These are phyloP conservation scores for Stellera chamaejasme DNA, from an alignment of 345 rosid species.

Conservation along the genomic window DNA sequence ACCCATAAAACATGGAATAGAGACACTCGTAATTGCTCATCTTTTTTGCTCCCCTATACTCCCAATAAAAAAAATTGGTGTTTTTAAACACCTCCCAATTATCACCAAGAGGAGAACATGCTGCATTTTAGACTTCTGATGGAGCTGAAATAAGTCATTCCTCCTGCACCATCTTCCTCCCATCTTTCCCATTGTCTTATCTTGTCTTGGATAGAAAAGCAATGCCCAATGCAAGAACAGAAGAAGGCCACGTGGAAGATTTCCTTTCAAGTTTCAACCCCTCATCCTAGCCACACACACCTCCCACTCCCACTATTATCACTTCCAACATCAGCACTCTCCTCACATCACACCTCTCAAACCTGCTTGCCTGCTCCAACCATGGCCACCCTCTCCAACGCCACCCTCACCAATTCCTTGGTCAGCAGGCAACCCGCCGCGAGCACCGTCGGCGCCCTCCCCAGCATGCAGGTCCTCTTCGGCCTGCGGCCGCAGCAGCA, in stretches of 20 bases:
- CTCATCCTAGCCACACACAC: conserved; percentile 14
- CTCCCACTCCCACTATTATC: conserved; percentile 20
- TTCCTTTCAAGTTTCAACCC: conserved; percentile 14
- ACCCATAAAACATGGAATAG: too few species aligned
- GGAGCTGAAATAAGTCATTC: too few species aligned
- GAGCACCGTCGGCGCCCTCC: conserved; percentile 38
- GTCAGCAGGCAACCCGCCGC: conserved; percentile 36
- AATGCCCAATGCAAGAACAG: conserved; percentile 29
- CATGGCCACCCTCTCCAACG: conserved; percentile 51
- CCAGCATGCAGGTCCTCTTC: conserved; percentile 41
- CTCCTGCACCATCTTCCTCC: too few species aligned
- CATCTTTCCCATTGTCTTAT: too few species aligned
- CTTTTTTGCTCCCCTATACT: too few species aligned
- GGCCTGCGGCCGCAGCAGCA: conserved; percentile 39
- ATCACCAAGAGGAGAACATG: too few species aligned
- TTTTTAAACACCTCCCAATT: too few species aligned
- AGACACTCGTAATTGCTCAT: too few species aligned
- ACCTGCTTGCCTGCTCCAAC: conserved; percentile 8
- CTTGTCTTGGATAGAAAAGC: too few species aligned
- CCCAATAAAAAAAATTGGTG: too few species aligned
- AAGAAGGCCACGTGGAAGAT: conserved; percentile 59
- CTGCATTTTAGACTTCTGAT: too few species aligned
- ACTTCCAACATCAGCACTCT: neutral
- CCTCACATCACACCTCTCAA: neutral
- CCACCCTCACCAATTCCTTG: conserved; percentile 58